Evolutionary conservation across 768 basidiomycete genomes (phyloP), one percentile per base, ranked within the genome.

Genomic region (Boletus coccyginus): DNA sequence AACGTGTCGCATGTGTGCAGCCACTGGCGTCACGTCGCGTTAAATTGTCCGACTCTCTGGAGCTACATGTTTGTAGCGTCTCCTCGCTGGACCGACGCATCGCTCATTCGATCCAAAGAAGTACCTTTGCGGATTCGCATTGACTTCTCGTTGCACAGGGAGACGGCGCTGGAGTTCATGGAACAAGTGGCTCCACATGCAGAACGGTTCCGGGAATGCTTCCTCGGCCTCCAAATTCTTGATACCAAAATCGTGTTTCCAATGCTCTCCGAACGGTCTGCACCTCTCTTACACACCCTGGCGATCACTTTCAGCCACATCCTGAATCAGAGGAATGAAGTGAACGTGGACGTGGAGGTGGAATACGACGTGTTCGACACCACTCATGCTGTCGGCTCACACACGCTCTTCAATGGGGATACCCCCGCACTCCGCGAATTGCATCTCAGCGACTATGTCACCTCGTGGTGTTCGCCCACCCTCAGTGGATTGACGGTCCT

Each of bases 401-500:
- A 33, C 24, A 13, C 21, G 8, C 14, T 50, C 19, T 47, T 33
- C 17, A 19, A 52, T 7, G 51, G 24, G n/a, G 46, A 27, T 13
- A 33, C 32, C 19, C 51, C 46, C 6, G 21, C 32, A 24, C 32
- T 49, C 32, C 46, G 46, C 4, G 46, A 50, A 14, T 27, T 52
- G 3, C 17, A 17, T 10, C 31, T 50, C 17, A 33, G 13, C 9
- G 32, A 49, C 21, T 7, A 4, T 17, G 7, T 35, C 17, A 9
- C 49, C 5, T n/a, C 45, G 2, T 27, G 51, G 46, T 52, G 32
- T 27, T 33, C 51, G 24, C 31, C 45, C 6, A 33, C 21, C 33
- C 51, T 50, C 19, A 17, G 50, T 50, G 50, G 50, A 19, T 14
- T 50, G 46, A 52, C 51, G 32, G 46, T 33, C 46, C 46, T 50